phyloP scores from a whole-genome alignment of 2,329 filamentous ascomycete species.

The Elsinoe necatrix region DNA sequence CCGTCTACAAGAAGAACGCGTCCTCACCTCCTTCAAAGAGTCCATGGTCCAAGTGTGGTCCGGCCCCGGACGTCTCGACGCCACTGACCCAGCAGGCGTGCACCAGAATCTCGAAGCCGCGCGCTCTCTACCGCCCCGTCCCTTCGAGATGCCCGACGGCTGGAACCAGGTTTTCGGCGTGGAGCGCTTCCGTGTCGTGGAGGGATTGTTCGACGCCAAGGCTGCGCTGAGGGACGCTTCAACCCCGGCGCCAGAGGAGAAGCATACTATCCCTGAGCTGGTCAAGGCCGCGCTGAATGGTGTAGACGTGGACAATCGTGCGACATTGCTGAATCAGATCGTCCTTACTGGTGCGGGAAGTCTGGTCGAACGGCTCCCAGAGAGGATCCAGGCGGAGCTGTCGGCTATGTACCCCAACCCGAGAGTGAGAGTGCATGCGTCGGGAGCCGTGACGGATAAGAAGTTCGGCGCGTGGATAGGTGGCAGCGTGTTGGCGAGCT shows the following conservation, averaged over 20 bases:
- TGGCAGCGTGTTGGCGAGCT: conserved; percentile 85
- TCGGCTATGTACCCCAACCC: conserved; percentile 72
- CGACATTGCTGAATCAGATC: conserved; percentile 76
- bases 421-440: conserved; percentile 79
- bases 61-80: conserved; percentile 59
- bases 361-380: conserved; percentile 83
- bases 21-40: conserved; percentile 95
- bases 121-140: conserved; percentile 64
- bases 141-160: conserved; percentile 95
- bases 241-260: conserved; percentile 45
- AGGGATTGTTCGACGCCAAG: conserved; percentile 84
- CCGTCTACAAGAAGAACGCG: conserved; percentile 79
- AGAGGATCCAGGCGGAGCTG: conserved; percentile 79
- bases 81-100: conserved; percentile 36
- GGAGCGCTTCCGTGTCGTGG: conserved; percentile 76
- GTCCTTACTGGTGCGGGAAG: conserved; percentile 86
- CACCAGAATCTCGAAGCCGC: conserved; percentile 65
- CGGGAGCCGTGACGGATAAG: conserved; percentile 76
- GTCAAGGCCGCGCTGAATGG: conserved; percentile 68
- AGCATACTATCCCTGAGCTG: conserved; percentile 74
- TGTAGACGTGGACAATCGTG: conserved; percentile 82
- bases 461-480: conserved; percentile 94
- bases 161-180: conserved; percentile 91
- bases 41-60: conserved; percentile 91
- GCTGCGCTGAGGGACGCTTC: conserved; percentile 54